Conservation (phyloP, 176 grass and related monocot genomes). For the Saccharum spontaneum region DNA sequence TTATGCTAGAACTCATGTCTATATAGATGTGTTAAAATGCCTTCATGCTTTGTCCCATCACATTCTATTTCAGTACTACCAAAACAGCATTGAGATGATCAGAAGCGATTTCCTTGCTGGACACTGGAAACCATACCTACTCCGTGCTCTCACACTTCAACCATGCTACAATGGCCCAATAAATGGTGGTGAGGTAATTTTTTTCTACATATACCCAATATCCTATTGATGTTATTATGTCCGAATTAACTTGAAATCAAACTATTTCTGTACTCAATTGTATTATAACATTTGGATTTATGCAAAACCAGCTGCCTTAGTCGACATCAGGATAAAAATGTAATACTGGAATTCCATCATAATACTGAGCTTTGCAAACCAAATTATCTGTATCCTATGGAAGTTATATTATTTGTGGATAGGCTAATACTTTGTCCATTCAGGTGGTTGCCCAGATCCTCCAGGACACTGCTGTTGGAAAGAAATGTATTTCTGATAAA, state of each 20-base stretch:
- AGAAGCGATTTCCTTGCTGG: constrained; percentile 92
- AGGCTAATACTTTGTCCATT: constrained; percentile 38
- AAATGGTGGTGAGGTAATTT: constrained; percentile 81
- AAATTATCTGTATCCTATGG: background rate
- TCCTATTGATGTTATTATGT: constrained; percentile 7
- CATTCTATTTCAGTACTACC: constrained; percentile 22
- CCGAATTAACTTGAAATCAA: background rate
- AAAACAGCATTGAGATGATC: constrained; percentile 97
- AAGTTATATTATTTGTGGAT: constrained; percentile 26
- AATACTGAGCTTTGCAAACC: constrained; percentile 13
- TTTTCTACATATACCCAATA: background rate
- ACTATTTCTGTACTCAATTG: constrained; percentile 5
- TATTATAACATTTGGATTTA: constrained; percentile 17
- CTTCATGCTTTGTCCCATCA: background rate
- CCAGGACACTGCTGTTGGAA: constrained; percentile 79
- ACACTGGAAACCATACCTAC: constrained; percentile 95
- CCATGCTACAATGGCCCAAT: constrained; percentile 74
- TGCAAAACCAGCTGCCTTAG: constrained; percentile 19
- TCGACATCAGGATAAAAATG: background rate
- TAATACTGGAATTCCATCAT: constrained; percentile 5
- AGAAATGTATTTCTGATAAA: constrained; percentile 77
- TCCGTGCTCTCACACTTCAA: constrained; percentile 67
- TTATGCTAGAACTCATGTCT: background rate
- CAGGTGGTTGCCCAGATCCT: constrained; percentile 81
- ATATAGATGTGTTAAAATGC: constrained; percentile 9